Evolutionary conservation across 352 stramenopile species (phyloP).

Genomic region (Pseudoperonospora humuli): DNA sequence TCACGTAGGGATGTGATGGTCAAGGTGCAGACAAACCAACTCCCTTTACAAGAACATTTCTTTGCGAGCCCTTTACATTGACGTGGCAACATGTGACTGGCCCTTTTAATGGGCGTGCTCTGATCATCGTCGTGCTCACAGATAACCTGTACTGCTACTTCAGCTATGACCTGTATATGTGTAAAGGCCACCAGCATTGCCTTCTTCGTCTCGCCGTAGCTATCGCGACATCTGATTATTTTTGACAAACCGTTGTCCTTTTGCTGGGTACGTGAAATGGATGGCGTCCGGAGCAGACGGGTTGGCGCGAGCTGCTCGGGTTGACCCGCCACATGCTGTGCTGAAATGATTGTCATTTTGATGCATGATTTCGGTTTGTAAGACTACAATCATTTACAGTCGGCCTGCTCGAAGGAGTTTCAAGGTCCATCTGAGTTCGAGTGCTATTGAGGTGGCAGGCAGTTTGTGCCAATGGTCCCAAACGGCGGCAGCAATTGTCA

Average conservation of each 20-base stretch:
- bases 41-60: slow-evolving; percentile 26
- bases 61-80: slow-evolving; percentile 1
- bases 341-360: slow-evolving; percentile 7
- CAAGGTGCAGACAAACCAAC: not conserved
- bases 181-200: not conserved
- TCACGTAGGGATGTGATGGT: not conserved
- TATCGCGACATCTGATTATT: not conserved
- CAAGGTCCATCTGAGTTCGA: slow-evolving; percentile 22
- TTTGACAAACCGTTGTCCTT: slow-evolving; percentile 11
- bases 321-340: slow-evolving; percentile 1
- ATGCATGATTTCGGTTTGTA: not conserved
- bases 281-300: slow-evolving; percentile 12
- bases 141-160: not conserved
- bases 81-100: slow-evolving; percentile 37
- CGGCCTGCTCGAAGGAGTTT: slow-evolving; percentile 9
- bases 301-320: slow-evolving; percentile 8
- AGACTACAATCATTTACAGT: slow-evolving; percentile 10
- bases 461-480: slow-evolving; percentile 11
- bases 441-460: slow-evolving; percentile 7
- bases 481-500: slow-evolving; percentile 12
- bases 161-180: slow-evolving; percentile 5
- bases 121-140: not conserved
- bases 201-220: not conserved
- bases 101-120: too few relatives aligned
- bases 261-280: slow-evolving; percentile 24